These are phyloP conservation scores for Euphorbia lathyris DNA, from an alignment of 345 rosid genomes.

Conservation along the genomic window DNA sequence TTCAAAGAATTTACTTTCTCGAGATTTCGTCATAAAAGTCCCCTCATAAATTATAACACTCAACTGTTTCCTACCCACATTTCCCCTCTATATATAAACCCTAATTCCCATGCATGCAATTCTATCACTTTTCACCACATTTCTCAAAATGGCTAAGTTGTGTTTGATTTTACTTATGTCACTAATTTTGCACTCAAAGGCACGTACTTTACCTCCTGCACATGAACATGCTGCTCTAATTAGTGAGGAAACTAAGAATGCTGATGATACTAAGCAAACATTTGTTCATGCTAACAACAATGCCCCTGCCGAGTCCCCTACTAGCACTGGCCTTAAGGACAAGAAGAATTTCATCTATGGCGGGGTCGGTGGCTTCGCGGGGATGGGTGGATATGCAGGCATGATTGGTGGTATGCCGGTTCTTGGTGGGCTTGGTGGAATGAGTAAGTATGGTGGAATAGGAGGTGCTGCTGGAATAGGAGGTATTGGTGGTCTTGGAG, in stretches of 20 bases:
- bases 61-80: conserved; percentile 43
- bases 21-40: conserved; percentile 29
- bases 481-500: conserved; percentile 45
- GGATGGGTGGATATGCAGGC: conserved; percentile 68
- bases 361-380: conserved; percentile 72
- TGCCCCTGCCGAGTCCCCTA: conserved; percentile 40
- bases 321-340: conserved; percentile 39
- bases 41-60: conserved; percentile 29
- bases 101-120: conserved; percentile 13
- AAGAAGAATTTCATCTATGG: conserved; percentile 56
- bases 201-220: conserved; percentile 36
- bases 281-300: conserved; percentile 33
- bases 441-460: conserved; percentile 48
- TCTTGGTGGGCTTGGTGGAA: conserved; percentile 48
- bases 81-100: conserved; percentile 38
- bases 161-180: conserved; percentile 21
- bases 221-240: background rate
- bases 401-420: conserved; percentile 53
- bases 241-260: background rate
- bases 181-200: conserved; percentile 31
- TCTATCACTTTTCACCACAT: background rate
- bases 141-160: conserved; percentile 17
- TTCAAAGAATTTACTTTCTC: conserved; percentile 37
- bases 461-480: conserved; percentile 61
- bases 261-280: background rate